Evolutionary conservation across 2,329 filamentous ascomycete species (phyloP).

Genomic region (Berkeleyomyces basicola): DNA sequence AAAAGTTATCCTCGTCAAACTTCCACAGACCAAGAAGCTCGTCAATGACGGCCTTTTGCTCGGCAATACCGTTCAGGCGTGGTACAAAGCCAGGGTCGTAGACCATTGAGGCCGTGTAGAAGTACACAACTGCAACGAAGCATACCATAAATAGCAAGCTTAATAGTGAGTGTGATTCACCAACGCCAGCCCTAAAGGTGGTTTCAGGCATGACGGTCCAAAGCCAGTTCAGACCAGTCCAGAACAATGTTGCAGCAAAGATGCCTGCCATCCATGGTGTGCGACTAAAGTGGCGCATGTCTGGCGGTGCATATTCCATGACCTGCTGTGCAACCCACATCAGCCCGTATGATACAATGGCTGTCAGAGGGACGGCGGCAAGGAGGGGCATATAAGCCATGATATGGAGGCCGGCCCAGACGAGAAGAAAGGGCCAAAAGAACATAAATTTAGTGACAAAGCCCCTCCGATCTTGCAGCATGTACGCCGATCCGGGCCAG

Average conservation of each 20-base stretch:
- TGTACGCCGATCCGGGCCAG: constrained; percentile 55
- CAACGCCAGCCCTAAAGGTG: constrained; percentile 27
- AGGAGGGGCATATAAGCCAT: constrained; percentile 60
- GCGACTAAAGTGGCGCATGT: constrained; percentile 80
- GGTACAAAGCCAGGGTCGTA: constrained; percentile 87
- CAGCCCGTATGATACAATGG: constrained; percentile 49
- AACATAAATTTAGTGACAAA: constrained; percentile 82
- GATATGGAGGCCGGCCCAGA: constrained; percentile 55
- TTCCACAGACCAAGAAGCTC: constrained; percentile 72
- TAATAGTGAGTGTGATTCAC: constrained; percentile 42
- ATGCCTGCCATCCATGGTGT: constrained; percentile 91
- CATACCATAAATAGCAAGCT: constrained; percentile 59
- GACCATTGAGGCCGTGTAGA: constrained; percentile 73
- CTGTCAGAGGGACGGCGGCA: constrained; percentile 54
- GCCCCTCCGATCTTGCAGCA: constrained; percentile 58
- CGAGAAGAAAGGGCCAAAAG: constrained; percentile 65
- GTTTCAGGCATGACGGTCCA: constrained; percentile 46
- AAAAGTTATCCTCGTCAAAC: constrained; percentile 90
- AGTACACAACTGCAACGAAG: constrained; percentile 57
- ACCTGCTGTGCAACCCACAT: constrained; percentile 66
- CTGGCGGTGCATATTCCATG: constrained; percentile 64
- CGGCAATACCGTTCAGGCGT: constrained; percentile 72
- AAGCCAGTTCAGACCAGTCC: constrained; percentile 62
- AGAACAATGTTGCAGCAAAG: constrained; percentile 74
- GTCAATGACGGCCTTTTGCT: constrained; percentile 79